These are phyloP conservation scores for Camellia oleifera DNA, from an alignment of 179 eudicot species.

Conservation along the genomic window DNA sequence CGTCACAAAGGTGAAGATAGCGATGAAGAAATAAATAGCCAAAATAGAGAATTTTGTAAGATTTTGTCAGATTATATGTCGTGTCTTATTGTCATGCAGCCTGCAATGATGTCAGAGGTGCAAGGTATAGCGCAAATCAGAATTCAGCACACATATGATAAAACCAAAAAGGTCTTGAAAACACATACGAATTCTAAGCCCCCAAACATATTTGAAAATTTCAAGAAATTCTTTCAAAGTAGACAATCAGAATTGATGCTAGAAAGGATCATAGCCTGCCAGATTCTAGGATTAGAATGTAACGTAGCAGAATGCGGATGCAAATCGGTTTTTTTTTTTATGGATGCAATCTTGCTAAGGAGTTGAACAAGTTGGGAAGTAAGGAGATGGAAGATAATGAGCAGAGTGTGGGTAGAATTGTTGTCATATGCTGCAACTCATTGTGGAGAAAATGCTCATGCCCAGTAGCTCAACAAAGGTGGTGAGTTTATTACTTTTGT, in stretches of 20 bases:
- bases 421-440: constrained; percentile 29
- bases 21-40: not conserved
- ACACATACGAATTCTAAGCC: not conserved
- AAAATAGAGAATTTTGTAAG: constrained; percentile 19
- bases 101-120: constrained; percentile 31
- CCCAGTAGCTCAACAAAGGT: constrained; percentile 26
- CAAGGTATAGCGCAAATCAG: constrained; percentile 30
- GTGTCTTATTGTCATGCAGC: constrained; percentile 34
- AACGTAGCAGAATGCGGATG: not conserved
- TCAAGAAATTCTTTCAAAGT: not conserved
- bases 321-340: constrained; percentile 25
- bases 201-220: not conserved
- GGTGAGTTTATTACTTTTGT: constrained; percentile 33
- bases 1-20: too few species aligned
- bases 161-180: constrained; percentile 19
- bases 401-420: constrained; percentile 35
- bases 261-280: too few species aligned
- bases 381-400: constrained; percentile 22
- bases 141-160: constrained; percentile 29
- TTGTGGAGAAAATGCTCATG: constrained; percentile 20
- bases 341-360: constrained; percentile 20
- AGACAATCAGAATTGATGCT: not conserved
- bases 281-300: too few species aligned
- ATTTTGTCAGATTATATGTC: constrained; percentile 37
- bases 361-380: not conserved